Base-by-base conservation (phyloP, 2,329 filamentous ascomycete genomes). In the Ambrosiella xylebori region DNA sequence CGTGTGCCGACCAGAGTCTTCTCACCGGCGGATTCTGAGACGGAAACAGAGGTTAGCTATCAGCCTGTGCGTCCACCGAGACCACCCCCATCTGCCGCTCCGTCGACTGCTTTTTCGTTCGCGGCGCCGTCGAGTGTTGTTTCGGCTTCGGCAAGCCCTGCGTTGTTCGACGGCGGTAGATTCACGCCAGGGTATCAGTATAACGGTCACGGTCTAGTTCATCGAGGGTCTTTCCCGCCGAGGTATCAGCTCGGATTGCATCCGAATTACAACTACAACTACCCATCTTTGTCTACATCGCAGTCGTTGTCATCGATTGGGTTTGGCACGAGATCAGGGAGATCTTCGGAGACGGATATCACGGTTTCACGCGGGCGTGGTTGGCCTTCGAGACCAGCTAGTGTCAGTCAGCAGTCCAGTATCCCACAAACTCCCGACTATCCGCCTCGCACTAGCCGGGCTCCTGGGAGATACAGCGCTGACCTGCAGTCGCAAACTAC, bases 281-380 rank as follows among this genome's bases (percentile, higher is more conserved):
- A 45, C 40, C 57, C 49, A n/a, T 12, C 11, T 13, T 27, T 58
- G n/a, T 15, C 51, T 17, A 45, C 40, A n/a, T 52, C 57, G n/a
- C 57, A 54, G 6, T 58, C 57, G 15, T 15, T 58, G 15, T 55
- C 57, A 51, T 51, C 47, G 5, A 19, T 51, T 35, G 35, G 17
- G 1, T 37, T 44, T n/a, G 38, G 40, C 19, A 35, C 15, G 27
- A 27, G 27, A 27, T 27, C 27, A 27, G 27, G 27, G 27, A 27
- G 27, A 27, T 27, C 27, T 27, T 27, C 27, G 27, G 27, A 27
- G 27, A 27, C 27, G 27, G 27, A 27, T 27, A 27, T 27, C 27
- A 27, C 27, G 27, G 27, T 27, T 27, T 27, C 27, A 3, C 27
- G 27, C 27, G 27, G 50, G 40, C n/a, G 57, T 41, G 37, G 39